phyloP scores from a whole-genome alignment of 805 yeast species.

The Candida adriatica region DNA sequence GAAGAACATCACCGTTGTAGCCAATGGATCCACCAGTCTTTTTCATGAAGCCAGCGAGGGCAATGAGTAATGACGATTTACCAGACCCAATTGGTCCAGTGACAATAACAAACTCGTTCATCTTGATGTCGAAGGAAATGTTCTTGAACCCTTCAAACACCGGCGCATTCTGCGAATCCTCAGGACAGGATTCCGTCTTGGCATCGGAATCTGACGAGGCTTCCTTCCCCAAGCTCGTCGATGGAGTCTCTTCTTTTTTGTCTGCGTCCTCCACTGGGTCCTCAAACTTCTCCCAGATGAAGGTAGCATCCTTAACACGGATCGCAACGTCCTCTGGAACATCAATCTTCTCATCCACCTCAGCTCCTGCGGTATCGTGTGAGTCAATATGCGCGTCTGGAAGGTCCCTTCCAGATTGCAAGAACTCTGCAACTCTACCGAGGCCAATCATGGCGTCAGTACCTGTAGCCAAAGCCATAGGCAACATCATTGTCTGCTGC shows the following conservation, averaged over 20 bases:
- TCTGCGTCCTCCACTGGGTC: conserved; percentile 13
- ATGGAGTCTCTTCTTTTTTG: not conserved
- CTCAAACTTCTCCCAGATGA: conserved; percentile 59
- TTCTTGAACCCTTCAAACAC: conserved; percentile 13
- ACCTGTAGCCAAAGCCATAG: conserved; percentile 61
- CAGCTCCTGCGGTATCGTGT: no score
- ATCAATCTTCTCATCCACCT: conserved; percentile 17
- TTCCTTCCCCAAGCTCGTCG: conserved; percentile 12
- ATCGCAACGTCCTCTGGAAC: conserved; percentile 35
- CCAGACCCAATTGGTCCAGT: conserved; percentile 80
- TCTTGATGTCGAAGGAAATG: conserved; percentile 29
- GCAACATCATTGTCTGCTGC: conserved; percentile 59
- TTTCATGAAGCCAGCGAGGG: conserved; percentile 62
- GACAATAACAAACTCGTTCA: conserved; percentile 63
- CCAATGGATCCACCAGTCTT: conserved; percentile 41
- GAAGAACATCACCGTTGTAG: conserved; percentile 40
- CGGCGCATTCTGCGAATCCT: conserved; percentile 5
- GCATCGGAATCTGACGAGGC: conserved; percentile 4
- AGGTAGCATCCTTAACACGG: conserved; percentile 43
- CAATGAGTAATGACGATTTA: conserved; percentile 61
- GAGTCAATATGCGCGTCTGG: conserved; percentile 30
- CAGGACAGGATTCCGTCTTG: conserved; percentile 9
- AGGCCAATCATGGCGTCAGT: conserved; percentile 63
- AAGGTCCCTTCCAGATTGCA: conserved; percentile 40
- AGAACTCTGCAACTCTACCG: conserved; percentile 45